Base-by-base conservation (phyloP, 306 rosid genomes). In the Trifolium pratense region DNA sequence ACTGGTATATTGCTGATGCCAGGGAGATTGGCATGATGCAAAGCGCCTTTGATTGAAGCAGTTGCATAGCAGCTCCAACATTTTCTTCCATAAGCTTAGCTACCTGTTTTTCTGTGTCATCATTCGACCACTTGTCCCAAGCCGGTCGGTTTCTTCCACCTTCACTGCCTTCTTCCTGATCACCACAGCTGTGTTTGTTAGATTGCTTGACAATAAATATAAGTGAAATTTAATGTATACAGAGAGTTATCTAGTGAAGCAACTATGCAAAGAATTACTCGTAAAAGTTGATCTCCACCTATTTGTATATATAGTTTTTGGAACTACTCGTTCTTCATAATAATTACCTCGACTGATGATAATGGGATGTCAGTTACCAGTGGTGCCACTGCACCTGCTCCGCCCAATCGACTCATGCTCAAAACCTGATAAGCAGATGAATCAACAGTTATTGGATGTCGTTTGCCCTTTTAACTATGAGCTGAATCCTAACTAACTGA, bases 301-400 rank as follows among this genome's bases (percentile, higher is more conserved):
- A 53, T 53, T 25, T 57, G 63, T 26, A 57, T 57, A 57, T 23
- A n/a, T 57, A 25, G 37, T 13, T 37, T n/a, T 15, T 55, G 11
- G 17, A 66, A 45, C 80, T n/a, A 52, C 25, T 49, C 17, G 62
- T 78, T 69, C 3, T 59, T 73, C 59, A 39, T 39, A 26, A 74
- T 83, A 75, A 69, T 74, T 75, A 94, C 98, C 98, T 94, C 96
- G 17, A 89, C 90, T 51, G 98, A 94, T 40, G 96, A 91, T 84
- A 91, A 86, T 86, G 97, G 96, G 68, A 91, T 88, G 70, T 94
- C 98, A 9, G 92, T 91, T 80, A 91, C 97, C 73, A 91, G 91
- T 73, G 97, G 98, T 66, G 97, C 98, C 71, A 94, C 98, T n/a
- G 97, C 97, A 78, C 97, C 96, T 14, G 96, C 97, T 84, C 98